These are phyloP conservation scores for Auxenochlorella pyrenoidosa DNA, from an alignment of 139 green algal genomes.

Conservation along the genomic window DNA sequence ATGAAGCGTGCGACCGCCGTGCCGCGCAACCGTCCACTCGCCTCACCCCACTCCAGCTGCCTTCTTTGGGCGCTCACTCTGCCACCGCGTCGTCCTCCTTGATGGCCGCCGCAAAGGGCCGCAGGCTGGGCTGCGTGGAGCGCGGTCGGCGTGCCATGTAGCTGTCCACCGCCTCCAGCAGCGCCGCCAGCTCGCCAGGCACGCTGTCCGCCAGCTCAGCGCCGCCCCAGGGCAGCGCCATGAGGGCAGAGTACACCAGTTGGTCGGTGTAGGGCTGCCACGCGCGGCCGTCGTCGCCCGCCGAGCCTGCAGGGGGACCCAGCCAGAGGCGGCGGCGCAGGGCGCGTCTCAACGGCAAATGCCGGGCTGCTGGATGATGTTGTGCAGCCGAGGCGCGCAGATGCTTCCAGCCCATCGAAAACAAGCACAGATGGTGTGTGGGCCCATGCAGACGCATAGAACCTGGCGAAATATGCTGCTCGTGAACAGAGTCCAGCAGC, in stretches of 20 bases:
- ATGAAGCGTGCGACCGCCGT: too few relatives aligned
- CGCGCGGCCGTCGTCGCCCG: slow-evolving; percentile 41
- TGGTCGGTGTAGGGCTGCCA: slow-evolving; percentile 86
- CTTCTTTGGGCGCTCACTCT: slow-evolving; percentile 1
- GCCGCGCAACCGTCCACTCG: neutral
- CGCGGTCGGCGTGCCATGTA: slow-evolving; percentile 70
- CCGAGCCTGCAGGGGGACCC: neutral
- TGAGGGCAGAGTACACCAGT: slow-evolving; percentile 70
- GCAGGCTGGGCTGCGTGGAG: slow-evolving; percentile 45
- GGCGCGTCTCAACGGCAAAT: too few relatives aligned
- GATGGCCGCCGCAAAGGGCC: slow-evolving; percentile 56
- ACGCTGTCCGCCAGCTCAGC: slow-evolving; percentile 62
- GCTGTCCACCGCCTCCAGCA: slow-evolving; percentile 40
- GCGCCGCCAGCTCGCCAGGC: slow-evolving; percentile 40
- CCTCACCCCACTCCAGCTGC: neutral
- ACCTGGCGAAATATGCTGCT: neutral
- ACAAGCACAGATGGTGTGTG: too few relatives aligned
- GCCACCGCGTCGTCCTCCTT: slow-evolving; percentile 47
- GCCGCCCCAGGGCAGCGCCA: slow-evolving; percentile 77
- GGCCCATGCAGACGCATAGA: too few relatives aligned
- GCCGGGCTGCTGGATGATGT: too few relatives aligned
- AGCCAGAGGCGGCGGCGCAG: neutral
- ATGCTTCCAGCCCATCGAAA: too few relatives aligned
- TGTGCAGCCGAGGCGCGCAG: too few relatives aligned
- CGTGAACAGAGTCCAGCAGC: neutral